Percentiles rank a stretch among this genome's conserved stretches.
Evolutionary conservation across 257 asterid genomes (phyloP).

Genomic region (Lithospermum erythrorhizon): DNA sequence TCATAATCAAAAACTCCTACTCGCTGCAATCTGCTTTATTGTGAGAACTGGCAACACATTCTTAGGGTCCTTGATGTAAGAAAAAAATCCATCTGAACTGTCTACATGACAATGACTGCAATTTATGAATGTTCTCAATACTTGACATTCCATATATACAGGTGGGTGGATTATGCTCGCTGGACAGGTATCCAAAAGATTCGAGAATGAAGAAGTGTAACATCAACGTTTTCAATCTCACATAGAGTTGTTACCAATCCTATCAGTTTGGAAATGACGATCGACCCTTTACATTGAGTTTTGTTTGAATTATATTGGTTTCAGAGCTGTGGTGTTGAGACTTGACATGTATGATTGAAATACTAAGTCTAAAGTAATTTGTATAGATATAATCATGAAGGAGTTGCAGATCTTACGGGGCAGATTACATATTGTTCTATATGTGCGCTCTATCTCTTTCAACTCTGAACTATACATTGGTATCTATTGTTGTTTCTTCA

Average conservation of each 20-base stretch:
- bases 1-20: constrained; percentile 66
- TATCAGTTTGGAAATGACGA: neutral
- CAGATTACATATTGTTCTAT: no score
- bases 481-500: neutral
- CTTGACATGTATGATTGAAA: neutral
- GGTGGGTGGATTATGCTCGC: constrained; percentile 99
- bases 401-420: no score
- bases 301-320: no score
- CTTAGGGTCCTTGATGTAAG: constrained; percentile 87
- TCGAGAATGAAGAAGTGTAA: constrained; percentile 33
- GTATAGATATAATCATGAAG: neutral
- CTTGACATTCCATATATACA: constrained; percentile 13
- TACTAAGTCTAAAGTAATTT: no score
- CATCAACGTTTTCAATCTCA: neutral
- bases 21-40: constrained; percentile 69
- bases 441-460: neutral
- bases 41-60: constrained; percentile 94
- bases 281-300: neutral
- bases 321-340: neutral
- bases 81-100: neutral
- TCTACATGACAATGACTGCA: neutral
- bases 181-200: constrained; percentile 66
- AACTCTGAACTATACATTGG: neutral
- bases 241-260: neutral
- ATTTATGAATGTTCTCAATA: neutral